A percentile compares a stretch with the other conserved stretches of the same genome.
Conservation (phyloP, 768 basidiomycete species). For the Kwoniella pini region DNA sequence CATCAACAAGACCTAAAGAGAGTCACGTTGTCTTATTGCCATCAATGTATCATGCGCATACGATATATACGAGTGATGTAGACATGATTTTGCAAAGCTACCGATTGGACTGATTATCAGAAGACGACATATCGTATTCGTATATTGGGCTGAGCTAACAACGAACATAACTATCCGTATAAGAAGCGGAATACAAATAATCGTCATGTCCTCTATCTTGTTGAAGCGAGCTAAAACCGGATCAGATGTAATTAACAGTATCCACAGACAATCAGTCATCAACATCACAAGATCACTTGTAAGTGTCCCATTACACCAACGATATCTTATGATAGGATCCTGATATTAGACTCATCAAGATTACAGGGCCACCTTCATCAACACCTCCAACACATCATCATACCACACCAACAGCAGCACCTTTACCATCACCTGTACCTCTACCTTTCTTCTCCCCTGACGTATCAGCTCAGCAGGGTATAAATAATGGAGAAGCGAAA, state of each 20-base stretch:
- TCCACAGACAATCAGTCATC: not conserved
- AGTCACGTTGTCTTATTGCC: conserved; percentile 1
- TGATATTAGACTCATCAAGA: conserved; percentile 16
- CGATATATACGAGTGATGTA: too few relatives aligned
- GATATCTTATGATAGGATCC: not conserved
- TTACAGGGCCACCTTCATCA: conserved; percentile 46
- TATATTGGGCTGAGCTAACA: too few relatives aligned
- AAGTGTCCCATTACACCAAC: too few relatives aligned
- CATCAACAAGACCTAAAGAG: not conserved
- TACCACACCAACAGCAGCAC: conserved; percentile 32
- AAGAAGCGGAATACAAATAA: not conserved
- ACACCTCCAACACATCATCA: conserved; percentile 20
- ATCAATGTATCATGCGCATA: not conserved
- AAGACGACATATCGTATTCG: too few relatives aligned
- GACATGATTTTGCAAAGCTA: too few relatives aligned
- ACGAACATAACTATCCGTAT: too few relatives aligned
- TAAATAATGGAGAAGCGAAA: conserved; percentile 24
- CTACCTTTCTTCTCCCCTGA: conserved; percentile 22
- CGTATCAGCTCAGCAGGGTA: not conserved
- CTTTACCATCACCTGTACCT: conserved; percentile 26
- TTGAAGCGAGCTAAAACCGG: not conserved
- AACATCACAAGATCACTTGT: not conserved
- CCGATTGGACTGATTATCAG: too few relatives aligned
- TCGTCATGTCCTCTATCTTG: not conserved
- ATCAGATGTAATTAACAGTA: not conserved